Percentiles rank a stretch among this genome's conserved stretches.
These are phyloP conservation scores for Globisporangium emineosum DNA, from an alignment of 352 stramenopile species.

Conservation along the genomic window DNA sequence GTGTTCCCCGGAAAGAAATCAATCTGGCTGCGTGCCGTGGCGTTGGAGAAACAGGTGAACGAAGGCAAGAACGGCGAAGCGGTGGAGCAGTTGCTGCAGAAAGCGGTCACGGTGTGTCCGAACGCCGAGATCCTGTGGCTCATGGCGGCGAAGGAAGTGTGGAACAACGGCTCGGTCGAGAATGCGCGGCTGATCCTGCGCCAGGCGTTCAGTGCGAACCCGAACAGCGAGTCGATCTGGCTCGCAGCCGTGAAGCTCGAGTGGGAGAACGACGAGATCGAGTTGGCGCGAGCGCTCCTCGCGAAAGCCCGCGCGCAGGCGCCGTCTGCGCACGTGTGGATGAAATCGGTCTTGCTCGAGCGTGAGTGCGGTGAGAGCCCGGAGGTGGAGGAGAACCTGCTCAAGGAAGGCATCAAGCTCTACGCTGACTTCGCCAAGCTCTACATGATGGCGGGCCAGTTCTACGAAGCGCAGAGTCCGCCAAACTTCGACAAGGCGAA, in stretches of 20 bases:
- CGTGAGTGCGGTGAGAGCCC: conserved; percentile 71
- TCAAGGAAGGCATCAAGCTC: conserved; percentile 88
- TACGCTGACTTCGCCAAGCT: conserved; percentile 94
- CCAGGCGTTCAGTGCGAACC: conserved; percentile 96
- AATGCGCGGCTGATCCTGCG: conserved; percentile 93
- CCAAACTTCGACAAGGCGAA: conserved; percentile 75
- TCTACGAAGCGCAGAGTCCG: conserved; percentile 62
- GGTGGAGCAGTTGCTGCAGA: conserved; percentile 87
- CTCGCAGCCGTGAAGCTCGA: conserved; percentile 98
- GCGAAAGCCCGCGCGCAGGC: conserved; percentile 79
- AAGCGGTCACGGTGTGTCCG: conserved; percentile 93
- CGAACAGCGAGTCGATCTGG: conserved; percentile 94
- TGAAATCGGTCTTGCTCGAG: conserved; percentile 98
- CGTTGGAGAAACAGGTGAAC: conserved; percentile 96
- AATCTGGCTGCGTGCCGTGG: conserved; percentile 94
- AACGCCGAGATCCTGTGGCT: conserved; percentile 97
- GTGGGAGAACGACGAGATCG: conserved; percentile 97
- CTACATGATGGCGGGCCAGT: conserved; percentile 98
- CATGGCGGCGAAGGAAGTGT: conserved; percentile 98
- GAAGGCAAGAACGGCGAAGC: conserved; percentile 69
- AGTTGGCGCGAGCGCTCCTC: conserved; percentile 85
- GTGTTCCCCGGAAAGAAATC: conserved; percentile 91
- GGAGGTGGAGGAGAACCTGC: conserved; percentile 75
- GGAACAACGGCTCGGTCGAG: conserved; percentile 91
- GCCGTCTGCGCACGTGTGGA: conserved; percentile 92